Evolutionary conservation across 805 yeast species (phyloP).

Genomic region (Zygoascus tannicola): DNA sequence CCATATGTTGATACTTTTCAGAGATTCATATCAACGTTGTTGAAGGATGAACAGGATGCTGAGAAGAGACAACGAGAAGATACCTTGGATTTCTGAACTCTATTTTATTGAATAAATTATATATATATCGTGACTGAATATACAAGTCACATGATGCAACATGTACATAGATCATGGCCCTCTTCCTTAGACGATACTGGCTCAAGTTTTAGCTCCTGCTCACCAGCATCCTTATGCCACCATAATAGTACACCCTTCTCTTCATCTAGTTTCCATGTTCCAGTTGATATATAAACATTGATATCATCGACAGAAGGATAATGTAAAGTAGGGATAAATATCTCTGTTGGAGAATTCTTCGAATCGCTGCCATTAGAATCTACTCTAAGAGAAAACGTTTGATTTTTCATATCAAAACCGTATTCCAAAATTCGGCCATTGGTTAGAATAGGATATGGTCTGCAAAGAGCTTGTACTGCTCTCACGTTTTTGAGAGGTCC

Average conservation of each 20-base stretch:
- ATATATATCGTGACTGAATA: conserved; percentile 1
- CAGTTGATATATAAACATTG: conserved; percentile 45
- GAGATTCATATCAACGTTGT: conserved; percentile 47
- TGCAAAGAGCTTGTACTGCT: conserved; percentile 60
- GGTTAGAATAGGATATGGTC: conserved; percentile 66
- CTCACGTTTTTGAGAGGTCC: conserved; percentile 33
- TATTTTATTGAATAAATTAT: conserved; percentile 1
- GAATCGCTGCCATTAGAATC: conserved; percentile 8
- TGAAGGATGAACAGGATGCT: conserved; percentile 35
- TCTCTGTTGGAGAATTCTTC: conserved; percentile 41
- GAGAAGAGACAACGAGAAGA: conserved; percentile 32
- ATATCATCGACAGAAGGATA: conserved; percentile 41
- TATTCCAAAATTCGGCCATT: conserved; percentile 48
- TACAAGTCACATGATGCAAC: conserved; percentile 9
- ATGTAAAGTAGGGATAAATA: conserved; percentile 68
- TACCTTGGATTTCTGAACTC: conserved; percentile 17
- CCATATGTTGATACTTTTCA: conserved; percentile 63
- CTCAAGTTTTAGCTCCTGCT: not conserved
- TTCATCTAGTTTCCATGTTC: conserved; percentile 45
- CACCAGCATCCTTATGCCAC: conserved; percentile 39
- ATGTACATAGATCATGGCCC: conserved; percentile 5
- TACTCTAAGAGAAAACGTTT: conserved; percentile 36
- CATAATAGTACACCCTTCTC: conserved; percentile 54
- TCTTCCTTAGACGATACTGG: conserved; percentile 1
- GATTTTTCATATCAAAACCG: conserved; percentile 47